Base-by-base conservation (phyloP, 495 filamentous ascomycete genomes). In the Astrothelium macrocarpum region DNA sequence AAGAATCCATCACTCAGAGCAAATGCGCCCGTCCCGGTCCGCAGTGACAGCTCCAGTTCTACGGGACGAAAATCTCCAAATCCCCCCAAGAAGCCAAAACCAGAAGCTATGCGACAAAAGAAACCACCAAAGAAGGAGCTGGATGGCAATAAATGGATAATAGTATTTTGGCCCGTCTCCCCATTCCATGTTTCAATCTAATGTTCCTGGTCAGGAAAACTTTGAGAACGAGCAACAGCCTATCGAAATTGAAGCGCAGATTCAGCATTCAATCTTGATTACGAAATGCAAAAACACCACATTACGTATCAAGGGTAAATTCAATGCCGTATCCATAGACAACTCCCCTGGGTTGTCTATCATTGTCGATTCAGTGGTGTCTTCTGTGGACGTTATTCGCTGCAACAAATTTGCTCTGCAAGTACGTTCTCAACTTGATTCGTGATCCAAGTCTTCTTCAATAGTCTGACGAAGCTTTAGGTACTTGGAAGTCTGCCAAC, bases 1-100 rank as follows among this genome's bases (percentile, higher is more conserved):
- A 97, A 97, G 79, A 99, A 99, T 77, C 94, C 95, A n/a, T 83
- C 84, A 25, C 80, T 99, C 28, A 86, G 94, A 42, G 84, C 87
- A 14, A 78, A 81, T 60, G 87, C 87, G 10, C 82, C 83, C 12
- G 90, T 91, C 5, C 82, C 87, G 2, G 78, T 80, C 32, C 77
- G 81, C 64, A 29, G 43, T 46, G 84, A 81, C 49, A 76, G 80
- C 60, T 83, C 84, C 53, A 78, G 75, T 53, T 73, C 73, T 12
- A 64, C 71, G n/a, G 64, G 64, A 29, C 82, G 89, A 23, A 39
- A 42, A 39, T 32, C 87, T 32, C 91, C 90, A 0, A 89, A 87
- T 2, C 77, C 77, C 2, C 91, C 91, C 10, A 90, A 88, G 78
- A 96, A 94, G 78, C 91, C 91, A 29, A 98, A 98, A 79, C 94